A percentile compares a stretch with the other conserved stretches of the same genome.
These are phyloP conservation scores for Crucibulum laeve DNA, from an alignment of 768 basidiomycete genomes.

Conservation along the genomic window DNA sequence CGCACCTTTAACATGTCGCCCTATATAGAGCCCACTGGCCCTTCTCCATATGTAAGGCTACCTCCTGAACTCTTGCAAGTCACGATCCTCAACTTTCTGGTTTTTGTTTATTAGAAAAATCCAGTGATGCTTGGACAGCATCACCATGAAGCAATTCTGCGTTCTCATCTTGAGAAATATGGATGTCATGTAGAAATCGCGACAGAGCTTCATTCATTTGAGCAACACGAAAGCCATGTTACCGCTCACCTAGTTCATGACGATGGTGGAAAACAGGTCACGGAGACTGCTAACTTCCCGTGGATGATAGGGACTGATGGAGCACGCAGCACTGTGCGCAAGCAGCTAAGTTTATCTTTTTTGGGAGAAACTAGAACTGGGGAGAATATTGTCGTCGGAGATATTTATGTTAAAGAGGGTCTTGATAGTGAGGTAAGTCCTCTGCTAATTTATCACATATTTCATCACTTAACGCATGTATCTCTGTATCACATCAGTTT, in stretches of 20 bases:
- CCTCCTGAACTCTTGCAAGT: no score
- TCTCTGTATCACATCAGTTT: conserved; percentile 17
- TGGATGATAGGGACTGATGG: no score
- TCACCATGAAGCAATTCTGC: conserved; percentile 31
- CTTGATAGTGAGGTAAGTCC: conserved; percentile 29
- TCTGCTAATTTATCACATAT: no score
- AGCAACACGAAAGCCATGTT: conserved; percentile 30
- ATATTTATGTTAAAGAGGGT: conserved; percentile 37
- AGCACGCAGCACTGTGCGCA: no score
- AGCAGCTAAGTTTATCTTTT: conserved; percentile 32
- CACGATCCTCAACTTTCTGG: no score
- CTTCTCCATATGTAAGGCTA: no score
- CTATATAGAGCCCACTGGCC: no score
- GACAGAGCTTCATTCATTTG: conserved; percentile 39
- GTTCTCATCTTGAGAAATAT: conserved; percentile 23
- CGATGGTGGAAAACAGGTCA: conserved; percentile 40
- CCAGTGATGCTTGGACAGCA: conserved; percentile 30
- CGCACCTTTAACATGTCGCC: no score
- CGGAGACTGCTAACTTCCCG: conserved; percentile 32
- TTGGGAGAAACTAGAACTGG: conserved; percentile 31
- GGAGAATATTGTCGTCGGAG: conserved; percentile 32
- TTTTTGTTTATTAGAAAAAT: no score
- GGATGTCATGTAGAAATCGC: conserved; percentile 34
- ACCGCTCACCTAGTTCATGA: conserved; percentile 32
- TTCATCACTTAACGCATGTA: neutral